Evolutionary conservation across 306 rosid genomes (phyloP).

Genomic region (Dryas octopetala): DNA sequence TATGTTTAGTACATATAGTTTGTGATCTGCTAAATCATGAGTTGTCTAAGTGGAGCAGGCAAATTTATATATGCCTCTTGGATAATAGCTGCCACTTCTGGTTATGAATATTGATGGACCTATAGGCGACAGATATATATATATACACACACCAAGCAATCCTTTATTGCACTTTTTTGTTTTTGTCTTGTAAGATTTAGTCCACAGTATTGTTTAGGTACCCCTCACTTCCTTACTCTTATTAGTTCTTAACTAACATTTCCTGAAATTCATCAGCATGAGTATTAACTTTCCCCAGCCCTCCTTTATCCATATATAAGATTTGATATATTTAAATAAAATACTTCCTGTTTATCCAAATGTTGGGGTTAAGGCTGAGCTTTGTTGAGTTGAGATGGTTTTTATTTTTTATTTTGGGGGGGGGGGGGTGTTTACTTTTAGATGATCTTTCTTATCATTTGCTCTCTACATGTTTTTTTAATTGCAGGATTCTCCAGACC

Average conservation of each 20-base stretch:
- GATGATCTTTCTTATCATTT: background rate
- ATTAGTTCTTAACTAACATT: background rate
- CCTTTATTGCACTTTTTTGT: background rate
- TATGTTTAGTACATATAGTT: background rate
- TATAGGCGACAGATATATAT: background rate
- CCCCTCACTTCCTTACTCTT: background rate
- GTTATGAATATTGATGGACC: background rate
- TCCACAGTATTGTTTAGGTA: background rate
- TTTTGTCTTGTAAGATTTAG: background rate
- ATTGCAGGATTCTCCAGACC: constrained; percentile 87
- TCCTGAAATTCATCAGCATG: background rate
- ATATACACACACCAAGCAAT: background rate
- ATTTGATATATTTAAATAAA: background rate
- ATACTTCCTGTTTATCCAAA: background rate
- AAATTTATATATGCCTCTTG: background rate
- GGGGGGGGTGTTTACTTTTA: background rate
- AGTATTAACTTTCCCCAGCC: too few relatives aligned
- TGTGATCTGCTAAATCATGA: background rate
- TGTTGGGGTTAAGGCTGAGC: background rate
- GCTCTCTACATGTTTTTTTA: constrained; percentile 9
- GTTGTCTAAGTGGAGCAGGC: background rate
- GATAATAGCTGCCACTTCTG: background rate
- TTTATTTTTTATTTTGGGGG: background rate
- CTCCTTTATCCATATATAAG: background rate
- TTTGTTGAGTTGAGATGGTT: background rate